phyloP scores from a whole-genome alignment of 1,139 yeast species.

The Candida glucosophila region DNA sequence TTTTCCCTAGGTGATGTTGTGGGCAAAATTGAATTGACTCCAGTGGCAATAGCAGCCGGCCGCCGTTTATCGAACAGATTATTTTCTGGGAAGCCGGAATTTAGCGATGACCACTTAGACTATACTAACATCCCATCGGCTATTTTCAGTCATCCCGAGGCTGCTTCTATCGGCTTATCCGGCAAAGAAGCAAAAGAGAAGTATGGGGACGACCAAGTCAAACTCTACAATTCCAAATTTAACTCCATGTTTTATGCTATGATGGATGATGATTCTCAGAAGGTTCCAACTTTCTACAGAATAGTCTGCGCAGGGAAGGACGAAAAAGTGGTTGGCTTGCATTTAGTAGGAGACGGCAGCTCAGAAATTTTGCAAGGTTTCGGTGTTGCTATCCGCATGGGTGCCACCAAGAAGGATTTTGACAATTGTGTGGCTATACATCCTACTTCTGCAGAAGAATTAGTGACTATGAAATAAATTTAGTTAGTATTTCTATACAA shows the following conservation, averaged over 20 bases:
- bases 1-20: conserved; percentile 90
- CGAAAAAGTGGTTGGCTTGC: conserved; percentile 93
- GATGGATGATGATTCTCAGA: conserved; percentile 54
- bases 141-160: conserved; percentile 94
- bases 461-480: conserved; percentile 69
- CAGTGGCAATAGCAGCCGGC: conserved; percentile 98
- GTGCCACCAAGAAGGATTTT: conserved; percentile 93
- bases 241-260: conserved; percentile 92
- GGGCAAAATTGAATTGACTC: conserved; percentile 88
- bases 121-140: conserved; percentile 84
- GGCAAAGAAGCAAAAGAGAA: conserved; percentile 68
- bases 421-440: conserved; percentile 96
- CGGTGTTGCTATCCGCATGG: conserved; percentile 96
- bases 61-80: conserved; percentile 85
- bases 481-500: conserved; percentile 1
- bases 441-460: conserved; percentile 96
- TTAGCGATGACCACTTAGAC: conserved; percentile 67
- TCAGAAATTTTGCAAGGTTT: conserved; percentile 96
- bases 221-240: conserved; percentile 74
- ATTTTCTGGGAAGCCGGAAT: conserved; percentile 66
- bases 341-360: conserved; percentile 81
- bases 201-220: conserved; percentile 75
- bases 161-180: conserved; percentile 83
- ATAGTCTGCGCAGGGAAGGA: conserved; percentile 68
- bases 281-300: conserved; percentile 84